Evolutionary conservation across 495 filamentous ascomycete species (phyloP).

Genomic region (Aspergillus diversus): DNA sequence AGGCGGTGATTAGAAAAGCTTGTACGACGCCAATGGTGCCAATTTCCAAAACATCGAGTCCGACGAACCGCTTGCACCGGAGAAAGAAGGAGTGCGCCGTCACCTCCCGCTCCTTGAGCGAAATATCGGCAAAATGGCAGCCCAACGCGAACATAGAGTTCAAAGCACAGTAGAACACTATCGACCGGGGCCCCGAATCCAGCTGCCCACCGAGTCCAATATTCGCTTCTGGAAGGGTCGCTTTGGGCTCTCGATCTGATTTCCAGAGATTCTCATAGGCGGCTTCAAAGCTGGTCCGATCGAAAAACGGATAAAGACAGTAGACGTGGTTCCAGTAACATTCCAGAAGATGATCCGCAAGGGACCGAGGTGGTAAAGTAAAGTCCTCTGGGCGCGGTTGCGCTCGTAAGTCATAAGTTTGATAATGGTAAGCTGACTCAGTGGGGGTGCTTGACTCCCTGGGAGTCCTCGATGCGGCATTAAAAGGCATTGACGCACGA

Average conservation of each 20-base stretch:
- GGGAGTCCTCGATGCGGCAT: constrained; percentile 2
- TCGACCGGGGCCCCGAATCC: constrained; percentile 41
- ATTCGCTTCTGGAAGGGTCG: constrained; percentile 28
- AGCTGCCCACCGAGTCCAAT: constrained; percentile 46
- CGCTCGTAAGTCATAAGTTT: constrained; percentile 9
- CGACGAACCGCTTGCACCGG: constrained; percentile 45
- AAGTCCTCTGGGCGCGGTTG: constrained; percentile 34
- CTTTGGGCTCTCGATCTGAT: constrained; percentile 27
- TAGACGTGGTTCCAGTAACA: constrained; percentile 47
- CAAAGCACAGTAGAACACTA: constrained; percentile 50
- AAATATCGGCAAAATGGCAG: constrained; percentile 48
- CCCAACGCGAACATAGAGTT: constrained; percentile 50
- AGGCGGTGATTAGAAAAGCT: constrained; percentile 43
- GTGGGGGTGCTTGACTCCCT: background rate
- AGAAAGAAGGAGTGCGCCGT: constrained; percentile 49
- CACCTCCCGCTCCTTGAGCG: constrained; percentile 37
- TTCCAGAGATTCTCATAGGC: constrained; percentile 50
- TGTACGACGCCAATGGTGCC: constrained; percentile 50
- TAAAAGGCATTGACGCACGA: constrained; percentile 29
- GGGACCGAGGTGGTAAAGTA: constrained; percentile 43
- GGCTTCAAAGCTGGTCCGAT: constrained; percentile 45
- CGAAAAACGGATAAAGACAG: constrained; percentile 50
- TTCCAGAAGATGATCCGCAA: constrained; percentile 49
- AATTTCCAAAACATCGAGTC: constrained; percentile 49
- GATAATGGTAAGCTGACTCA: background rate